These are phyloP conservation scores for Kazachstania sp. DNA, from an alignment of 1,139 yeast genomes.

Conservation along the genomic window DNA sequence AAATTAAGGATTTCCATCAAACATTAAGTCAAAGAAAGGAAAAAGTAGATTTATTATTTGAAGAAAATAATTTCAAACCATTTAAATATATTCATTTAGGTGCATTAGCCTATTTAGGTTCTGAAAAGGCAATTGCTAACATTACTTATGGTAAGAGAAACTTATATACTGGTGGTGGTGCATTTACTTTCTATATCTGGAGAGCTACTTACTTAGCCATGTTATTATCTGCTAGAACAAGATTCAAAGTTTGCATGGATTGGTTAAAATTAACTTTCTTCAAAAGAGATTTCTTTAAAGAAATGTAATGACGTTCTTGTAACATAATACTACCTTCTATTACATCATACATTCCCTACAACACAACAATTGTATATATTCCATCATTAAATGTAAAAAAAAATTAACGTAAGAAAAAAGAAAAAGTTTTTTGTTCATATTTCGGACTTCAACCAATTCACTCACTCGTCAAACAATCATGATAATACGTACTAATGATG, in stretches of 20 bases:
- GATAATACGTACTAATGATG: not conserved
- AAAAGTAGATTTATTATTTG: conserved; percentile 36
- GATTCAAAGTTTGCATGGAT: conserved; percentile 75
- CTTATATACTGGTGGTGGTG: conserved; percentile 81
- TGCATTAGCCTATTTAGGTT: conserved; percentile 76
- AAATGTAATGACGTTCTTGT: conserved; percentile 19
- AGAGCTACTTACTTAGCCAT: conserved; percentile 84
- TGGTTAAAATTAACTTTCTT: conserved; percentile 84
- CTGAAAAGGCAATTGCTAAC: conserved; percentile 93
- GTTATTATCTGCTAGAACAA: conserved; percentile 85
- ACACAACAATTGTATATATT: not conserved
- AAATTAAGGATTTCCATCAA: conserved; percentile 54
- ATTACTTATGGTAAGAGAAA: conserved; percentile 85
- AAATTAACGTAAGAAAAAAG: no score
- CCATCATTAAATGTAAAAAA: not conserved
- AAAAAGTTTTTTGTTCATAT: no score
- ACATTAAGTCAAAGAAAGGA: conserved; percentile 30
- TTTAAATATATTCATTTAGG: conserved; percentile 65
- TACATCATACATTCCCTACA: no score
- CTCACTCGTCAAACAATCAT: not conserved
- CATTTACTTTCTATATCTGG: conserved; percentile 87
- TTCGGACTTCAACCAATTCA: not conserved
- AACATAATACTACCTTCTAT: no score
- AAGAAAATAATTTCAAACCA: conserved; percentile 44
- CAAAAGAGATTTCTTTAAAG: conserved; percentile 69